Percentiles rank a stretch among this genome's conserved stretches.
phyloP scores from a whole-genome alignment of 2,329 filamentous ascomycete genomes.

The Neopestalotiopsis sp. region DNA sequence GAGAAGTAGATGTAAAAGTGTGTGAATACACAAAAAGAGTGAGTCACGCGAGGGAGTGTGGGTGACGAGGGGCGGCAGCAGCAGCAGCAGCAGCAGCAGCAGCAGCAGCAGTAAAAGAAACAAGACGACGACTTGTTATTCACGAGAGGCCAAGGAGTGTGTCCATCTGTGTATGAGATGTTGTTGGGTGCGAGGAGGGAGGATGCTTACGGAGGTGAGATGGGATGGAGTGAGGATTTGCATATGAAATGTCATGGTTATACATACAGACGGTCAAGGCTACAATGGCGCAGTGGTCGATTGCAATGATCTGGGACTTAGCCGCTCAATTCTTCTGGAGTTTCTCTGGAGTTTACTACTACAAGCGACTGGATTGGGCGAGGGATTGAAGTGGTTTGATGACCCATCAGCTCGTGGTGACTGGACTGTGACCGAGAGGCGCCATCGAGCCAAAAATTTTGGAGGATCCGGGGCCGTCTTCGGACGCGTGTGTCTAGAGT shows the following conservation, averaged over 20 bases:
- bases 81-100: no score
- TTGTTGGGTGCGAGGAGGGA: neutral
- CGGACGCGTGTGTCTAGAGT: neutral
- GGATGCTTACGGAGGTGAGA: neutral
- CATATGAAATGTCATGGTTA: neutral
- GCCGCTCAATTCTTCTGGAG: neutral
- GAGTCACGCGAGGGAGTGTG: no score
- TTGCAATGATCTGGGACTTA: neutral
- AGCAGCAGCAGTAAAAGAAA: no score
- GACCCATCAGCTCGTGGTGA: slow-evolving; percentile 2
- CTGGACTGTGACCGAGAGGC: neutral
- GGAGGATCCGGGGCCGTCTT: slow-evolving; percentile 5
- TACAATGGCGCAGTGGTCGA: neutral
- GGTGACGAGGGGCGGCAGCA: no score
- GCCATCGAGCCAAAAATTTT: slow-evolving; percentile 1
- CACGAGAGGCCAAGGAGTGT: no score
- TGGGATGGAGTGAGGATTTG: neutral
- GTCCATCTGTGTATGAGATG: no score
- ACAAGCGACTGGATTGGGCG: neutral
- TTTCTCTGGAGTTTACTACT: neutral
- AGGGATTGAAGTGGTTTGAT: neutral
- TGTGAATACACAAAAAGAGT: no score
- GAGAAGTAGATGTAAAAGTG: neutral
- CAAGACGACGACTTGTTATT: no score
- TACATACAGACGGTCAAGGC: neutral